Conservation (phyloP, 345 rosid species). For the Linum usitatissimum region DNA sequence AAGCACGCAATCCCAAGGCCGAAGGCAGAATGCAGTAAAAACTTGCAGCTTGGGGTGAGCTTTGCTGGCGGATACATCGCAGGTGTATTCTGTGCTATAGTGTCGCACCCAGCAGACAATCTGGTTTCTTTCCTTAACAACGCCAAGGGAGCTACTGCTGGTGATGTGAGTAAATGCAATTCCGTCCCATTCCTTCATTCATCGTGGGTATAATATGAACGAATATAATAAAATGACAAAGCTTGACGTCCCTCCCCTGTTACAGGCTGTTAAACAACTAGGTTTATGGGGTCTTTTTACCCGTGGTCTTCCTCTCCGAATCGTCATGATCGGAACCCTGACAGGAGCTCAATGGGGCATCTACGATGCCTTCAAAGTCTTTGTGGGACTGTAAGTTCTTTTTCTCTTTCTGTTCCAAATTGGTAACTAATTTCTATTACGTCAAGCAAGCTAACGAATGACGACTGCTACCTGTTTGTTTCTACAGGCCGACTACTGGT, state of each 20-base stretch:
- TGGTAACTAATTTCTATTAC: background rate
- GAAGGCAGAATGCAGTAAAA: slow-evolving; percentile 75
- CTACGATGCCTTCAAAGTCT: slow-evolving; percentile 88
- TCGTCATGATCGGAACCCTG: slow-evolving; percentile 91
- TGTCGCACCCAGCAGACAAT: slow-evolving; percentile 95
- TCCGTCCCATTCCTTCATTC: background rate
- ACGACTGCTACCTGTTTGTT: background rate
- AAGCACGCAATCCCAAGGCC: slow-evolving; percentile 79
- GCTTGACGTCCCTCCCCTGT: background rate
- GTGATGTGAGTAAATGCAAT: slow-evolving; percentile 53
- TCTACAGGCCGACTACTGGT: slow-evolving; percentile 52
- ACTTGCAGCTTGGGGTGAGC: slow-evolving; percentile 80
- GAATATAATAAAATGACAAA: background rate
- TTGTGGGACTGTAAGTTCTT: slow-evolving; percentile 79
- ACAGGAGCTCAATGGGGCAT: slow-evolving; percentile 92
- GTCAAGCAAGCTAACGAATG: too few relatives aligned
- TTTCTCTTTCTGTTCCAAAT: slow-evolving; percentile 3
- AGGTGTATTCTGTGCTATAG: slow-evolving; percentile 79
- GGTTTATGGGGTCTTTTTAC: slow-evolving; percentile 79
- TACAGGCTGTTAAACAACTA: slow-evolving; percentile 69
- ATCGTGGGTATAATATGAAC: too few relatives aligned
- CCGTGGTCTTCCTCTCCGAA: slow-evolving; percentile 88
- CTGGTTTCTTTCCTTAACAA: slow-evolving; percentile 96
- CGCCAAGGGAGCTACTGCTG: slow-evolving; percentile 92
- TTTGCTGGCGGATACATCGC: slow-evolving; percentile 94